Evolutionary conservation across 1,139 yeast species (phyloP).

Genomic region (Taiozyma sp.): DNA sequence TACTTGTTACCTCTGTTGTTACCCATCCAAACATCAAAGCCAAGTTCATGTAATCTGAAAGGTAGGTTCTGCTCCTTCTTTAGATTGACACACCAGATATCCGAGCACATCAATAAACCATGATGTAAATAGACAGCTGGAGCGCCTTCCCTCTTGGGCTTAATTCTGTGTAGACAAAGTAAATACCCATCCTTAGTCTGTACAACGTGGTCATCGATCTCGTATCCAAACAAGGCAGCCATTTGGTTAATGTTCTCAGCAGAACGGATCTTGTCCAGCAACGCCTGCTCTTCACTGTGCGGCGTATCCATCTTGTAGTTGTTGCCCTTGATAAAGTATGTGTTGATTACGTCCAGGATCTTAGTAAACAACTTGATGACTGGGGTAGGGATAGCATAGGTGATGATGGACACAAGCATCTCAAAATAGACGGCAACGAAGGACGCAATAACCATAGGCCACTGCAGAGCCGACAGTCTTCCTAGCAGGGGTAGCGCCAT

Average conservation of each 20-base stretch:
- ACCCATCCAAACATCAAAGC: conserved; percentile 89
- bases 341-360: conserved; percentile 28
- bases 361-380: conserved; percentile 19
- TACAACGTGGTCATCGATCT: conserved; percentile 52
- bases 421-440: conserved; percentile 27
- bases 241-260: conserved; percentile 59
- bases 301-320: not conserved
- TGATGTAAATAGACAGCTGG: conserved; percentile 77
- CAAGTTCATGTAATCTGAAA: conserved; percentile 64
- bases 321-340: conserved; percentile 30
- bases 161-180: conserved; percentile 47
- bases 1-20: conserved; percentile 89
- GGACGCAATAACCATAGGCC: conserved; percentile 28
- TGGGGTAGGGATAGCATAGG: conserved; percentile 25
- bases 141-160: conserved; percentile 35
- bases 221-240: conserved; percentile 56
- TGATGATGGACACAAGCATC: conserved; percentile 26
- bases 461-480: conserved; percentile 28
- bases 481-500: conserved; percentile 25
- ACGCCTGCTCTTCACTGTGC: conserved; percentile 24
- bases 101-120: conserved; percentile 87
- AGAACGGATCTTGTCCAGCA: conserved; percentile 23
- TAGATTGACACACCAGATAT: conserved; percentile 77
- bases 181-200: conserved; percentile 48
- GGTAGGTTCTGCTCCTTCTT: conserved; percentile 65